These are phyloP conservation scores for Emiliania huxleyi DNA, from an alignment of 78 protist species.

Conservation along the genomic window DNA sequence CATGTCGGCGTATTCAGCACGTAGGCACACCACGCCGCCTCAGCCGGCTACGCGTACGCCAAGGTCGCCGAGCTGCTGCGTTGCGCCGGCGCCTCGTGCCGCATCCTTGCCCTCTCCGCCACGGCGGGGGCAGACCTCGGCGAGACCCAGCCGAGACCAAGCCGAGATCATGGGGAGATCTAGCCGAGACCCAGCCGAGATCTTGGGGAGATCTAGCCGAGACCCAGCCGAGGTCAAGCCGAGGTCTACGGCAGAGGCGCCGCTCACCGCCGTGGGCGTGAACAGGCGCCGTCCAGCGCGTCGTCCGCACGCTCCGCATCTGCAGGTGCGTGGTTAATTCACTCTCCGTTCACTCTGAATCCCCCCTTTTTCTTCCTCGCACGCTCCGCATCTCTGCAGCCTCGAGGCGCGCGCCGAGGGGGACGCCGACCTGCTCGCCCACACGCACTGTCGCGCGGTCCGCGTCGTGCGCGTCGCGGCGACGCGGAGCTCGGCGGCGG, in stretches of 20 bases:
- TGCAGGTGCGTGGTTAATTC: slow-evolving; percentile 64
- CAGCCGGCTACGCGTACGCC: slow-evolving; percentile 27
- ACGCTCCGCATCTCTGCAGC: too few species aligned
- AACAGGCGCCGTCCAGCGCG: slow-evolving; percentile 63
- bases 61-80: not conserved
- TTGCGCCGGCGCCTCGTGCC: slow-evolving; percentile 31
- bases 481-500: too few species aligned
- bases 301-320: slow-evolving; percentile 64
- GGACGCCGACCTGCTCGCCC: not conserved
- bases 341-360: too few species aligned
- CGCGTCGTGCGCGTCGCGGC: not conserved
- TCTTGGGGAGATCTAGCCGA: too few species aligned
- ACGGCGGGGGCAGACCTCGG: slow-evolving; percentile 87
- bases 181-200: too few species aligned
- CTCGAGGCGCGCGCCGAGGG: not conserved
- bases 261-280: too few species aligned
- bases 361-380: too few species aligned
- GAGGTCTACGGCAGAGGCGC: too few species aligned
- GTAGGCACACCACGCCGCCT: slow-evolving; percentile 55
- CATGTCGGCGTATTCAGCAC: slow-evolving; percentile 48
- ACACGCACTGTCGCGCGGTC: not conserved
- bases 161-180: too few species aligned
- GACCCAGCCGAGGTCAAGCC: too few species aligned
- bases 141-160: too few species aligned
- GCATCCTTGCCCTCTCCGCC: slow-evolving; percentile 91